Evolutionary conservation across 2,329 filamentous ascomycete species (phyloP).

Genomic region (Trichoderma sp.): DNA sequence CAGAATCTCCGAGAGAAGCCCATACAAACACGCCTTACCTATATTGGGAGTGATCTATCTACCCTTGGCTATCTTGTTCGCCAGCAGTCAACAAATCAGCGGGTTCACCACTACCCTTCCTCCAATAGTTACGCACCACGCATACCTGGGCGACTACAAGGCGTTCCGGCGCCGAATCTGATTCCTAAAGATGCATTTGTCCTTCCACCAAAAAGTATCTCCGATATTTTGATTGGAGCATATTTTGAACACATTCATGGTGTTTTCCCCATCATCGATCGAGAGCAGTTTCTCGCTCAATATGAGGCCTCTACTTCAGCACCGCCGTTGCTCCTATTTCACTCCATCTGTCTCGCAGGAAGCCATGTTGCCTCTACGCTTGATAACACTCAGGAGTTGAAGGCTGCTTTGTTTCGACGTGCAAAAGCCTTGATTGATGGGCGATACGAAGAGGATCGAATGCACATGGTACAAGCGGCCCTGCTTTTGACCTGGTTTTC

Average conservation of each 20-base stretch:
- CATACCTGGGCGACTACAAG: neutral
- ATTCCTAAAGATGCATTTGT: neutral
- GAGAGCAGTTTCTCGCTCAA: neutral
- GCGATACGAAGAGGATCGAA: conserved; percentile 47
- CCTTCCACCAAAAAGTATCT: neutral
- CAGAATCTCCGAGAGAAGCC: conserved; percentile 3
- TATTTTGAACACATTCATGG: neutral
- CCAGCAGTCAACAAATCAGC: neutral
- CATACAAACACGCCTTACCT: neutral
- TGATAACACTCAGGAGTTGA: neutral
- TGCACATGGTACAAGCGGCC: conserved; percentile 47
- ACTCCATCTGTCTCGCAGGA: neutral
- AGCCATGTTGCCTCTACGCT: neutral
- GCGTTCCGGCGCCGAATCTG: conserved; percentile 33
- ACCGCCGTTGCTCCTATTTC: neutral
- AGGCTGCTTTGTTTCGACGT: neutral
- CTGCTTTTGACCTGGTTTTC: conserved; percentile 50
- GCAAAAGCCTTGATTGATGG: conserved; percentile 47
- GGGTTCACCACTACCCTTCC: neutral
- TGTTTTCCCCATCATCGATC: neutral
- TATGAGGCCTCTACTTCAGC: neutral
- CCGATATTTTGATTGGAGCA: neutral
- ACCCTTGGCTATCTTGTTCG: neutral
- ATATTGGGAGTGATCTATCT: neutral
- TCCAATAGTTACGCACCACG: conserved; percentile 6